These are phyloP conservation scores for Bidens hawaiensis DNA, from an alignment of 140 eudicot species.

Conservation along the genomic window DNA sequence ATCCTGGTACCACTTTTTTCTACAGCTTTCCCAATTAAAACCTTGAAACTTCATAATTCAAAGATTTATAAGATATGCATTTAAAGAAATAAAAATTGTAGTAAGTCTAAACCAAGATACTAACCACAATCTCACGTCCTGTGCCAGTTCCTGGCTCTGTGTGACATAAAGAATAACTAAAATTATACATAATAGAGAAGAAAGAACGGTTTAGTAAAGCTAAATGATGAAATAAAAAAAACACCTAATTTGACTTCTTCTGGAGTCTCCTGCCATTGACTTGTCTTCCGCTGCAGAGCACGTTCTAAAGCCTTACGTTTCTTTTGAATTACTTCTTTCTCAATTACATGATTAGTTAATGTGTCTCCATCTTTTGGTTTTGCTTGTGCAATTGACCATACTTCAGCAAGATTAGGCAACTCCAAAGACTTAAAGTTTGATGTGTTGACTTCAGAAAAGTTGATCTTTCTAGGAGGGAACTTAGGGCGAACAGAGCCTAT, in stretches of 20 bases:
- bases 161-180: slow-evolving; percentile 2
- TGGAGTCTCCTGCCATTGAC: slow-evolving; percentile 50
- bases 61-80: slow-evolving; percentile 8
- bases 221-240: neutral
- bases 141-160: slow-evolving; percentile 74
- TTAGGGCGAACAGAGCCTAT: slow-evolving; percentile 46
- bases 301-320: slow-evolving; percentile 70
- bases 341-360: slow-evolving; percentile 41
- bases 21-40: slow-evolving; percentile 71
- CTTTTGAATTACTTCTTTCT: slow-evolving; percentile 50
- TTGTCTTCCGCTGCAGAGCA: slow-evolving; percentile 43
- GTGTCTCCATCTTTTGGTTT: slow-evolving; percentile 52
- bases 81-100: neutral
- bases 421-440: slow-evolving; percentile 40
- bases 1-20: slow-evolving; percentile 59
- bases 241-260: slow-evolving; percentile 52
- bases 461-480: slow-evolving; percentile 52
- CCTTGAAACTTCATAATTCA: slow-evolving; percentile 53
- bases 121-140: slow-evolving; percentile 64
- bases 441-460: slow-evolving; percentile 27
- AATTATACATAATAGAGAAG: slow-evolving; percentile 8
- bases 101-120: slow-evolving; percentile 15
- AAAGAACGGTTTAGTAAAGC: neutral
- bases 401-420: slow-evolving; percentile 51
- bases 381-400: slow-evolving; percentile 59